These are phyloP conservation scores for Caloboletus firmus DNA, from an alignment of 1,284 basidiomycete species.

Conservation along the genomic window DNA sequence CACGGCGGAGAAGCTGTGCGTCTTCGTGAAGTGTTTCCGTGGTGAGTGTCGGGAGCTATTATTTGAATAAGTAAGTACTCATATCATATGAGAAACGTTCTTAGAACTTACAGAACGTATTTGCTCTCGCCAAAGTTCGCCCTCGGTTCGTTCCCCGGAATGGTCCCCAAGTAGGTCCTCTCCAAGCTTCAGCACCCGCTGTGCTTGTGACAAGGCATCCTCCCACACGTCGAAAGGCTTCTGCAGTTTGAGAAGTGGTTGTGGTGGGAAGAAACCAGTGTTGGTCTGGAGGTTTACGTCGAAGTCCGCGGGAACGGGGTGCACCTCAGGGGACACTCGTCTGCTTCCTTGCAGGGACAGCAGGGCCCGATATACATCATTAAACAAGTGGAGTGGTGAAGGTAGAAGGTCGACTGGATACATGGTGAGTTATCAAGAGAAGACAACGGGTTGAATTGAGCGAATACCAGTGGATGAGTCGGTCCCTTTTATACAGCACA, in stretches of 20 bases:
- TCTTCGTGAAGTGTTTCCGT: slow-evolving; percentile 53
- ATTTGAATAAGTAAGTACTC: slow-evolving; percentile 20
- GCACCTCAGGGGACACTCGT: slow-evolving; percentile 18
- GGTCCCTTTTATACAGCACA: slow-evolving; percentile 35
- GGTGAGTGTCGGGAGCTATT: slow-evolving; percentile 69
- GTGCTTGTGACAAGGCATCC: slow-evolving; percentile 55
- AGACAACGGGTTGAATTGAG: slow-evolving; percentile 6
- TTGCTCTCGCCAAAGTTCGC: slow-evolving; percentile 65
- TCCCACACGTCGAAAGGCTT: slow-evolving; percentile 74
- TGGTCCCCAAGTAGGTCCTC: slow-evolving; percentile 55
- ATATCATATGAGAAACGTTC: slow-evolving; percentile 1
- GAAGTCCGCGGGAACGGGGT: slow-evolving; percentile 48
- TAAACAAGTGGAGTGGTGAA: slow-evolving; percentile 39
- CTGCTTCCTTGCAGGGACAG: slow-evolving; percentile 30
- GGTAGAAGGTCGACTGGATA: slow-evolving; percentile 38
- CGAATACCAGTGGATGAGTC: background rate
- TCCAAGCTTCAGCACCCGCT: slow-evolving; percentile 59
- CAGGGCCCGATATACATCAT: slow-evolving; percentile 28
- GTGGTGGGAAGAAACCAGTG: slow-evolving; percentile 86
- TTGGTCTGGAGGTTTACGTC: slow-evolving; percentile 77
- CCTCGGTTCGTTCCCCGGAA: slow-evolving; percentile 48
- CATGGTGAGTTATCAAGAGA: slow-evolving; percentile 21
- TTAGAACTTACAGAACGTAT: slow-evolving; percentile 59
- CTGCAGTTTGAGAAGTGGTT: slow-evolving; percentile 61
- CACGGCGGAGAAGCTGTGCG: slow-evolving; percentile 70